phyloP scores from a whole-genome alignment of 495 filamentous ascomycete genomes.

The Aspergillus homomorphus region DNA sequence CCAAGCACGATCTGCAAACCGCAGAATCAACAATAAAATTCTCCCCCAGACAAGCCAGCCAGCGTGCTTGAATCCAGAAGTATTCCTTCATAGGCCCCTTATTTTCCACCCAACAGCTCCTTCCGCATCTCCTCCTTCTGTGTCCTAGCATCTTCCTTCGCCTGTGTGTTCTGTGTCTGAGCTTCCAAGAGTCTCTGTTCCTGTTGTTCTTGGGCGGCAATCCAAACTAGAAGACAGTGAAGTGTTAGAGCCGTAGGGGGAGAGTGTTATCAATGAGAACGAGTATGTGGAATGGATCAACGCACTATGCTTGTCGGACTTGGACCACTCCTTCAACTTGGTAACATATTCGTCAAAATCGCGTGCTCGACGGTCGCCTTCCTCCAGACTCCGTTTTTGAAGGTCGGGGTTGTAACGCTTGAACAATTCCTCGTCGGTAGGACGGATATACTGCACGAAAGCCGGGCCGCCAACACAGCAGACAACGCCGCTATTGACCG shows the following conservation, averaged over 20 bases:
- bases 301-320: conserved; percentile 81
- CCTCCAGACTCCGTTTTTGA: conserved; percentile 74
- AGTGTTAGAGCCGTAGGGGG: no score
- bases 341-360: conserved; percentile 86
- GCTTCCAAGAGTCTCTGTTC: conserved; percentile 40
- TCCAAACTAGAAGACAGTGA: conserved; percentile 59
- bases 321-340: conserved; percentile 82
- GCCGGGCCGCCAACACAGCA: conserved; percentile 82
- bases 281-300: conserved; percentile 8
- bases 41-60: no score
- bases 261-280: background rate
- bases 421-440: conserved; percentile 89
- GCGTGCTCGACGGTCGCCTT: conserved; percentile 67
- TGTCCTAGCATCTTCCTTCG: conserved; percentile 48
- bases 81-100: background rate
- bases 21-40: no score
- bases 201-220: conserved; percentile 64
- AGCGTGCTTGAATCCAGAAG: background rate
- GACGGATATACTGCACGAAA: conserved; percentile 73
- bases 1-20: background rate
- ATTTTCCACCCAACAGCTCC: conserved; percentile 43
- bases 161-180: conserved; percentile 49
- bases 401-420: conserved; percentile 92
- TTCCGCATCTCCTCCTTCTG: conserved; percentile 58
- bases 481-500: conserved; percentile 55